These are phyloP conservation scores for Tranzscheliella williamsii DNA, from an alignment of 1,284 basidiomycete genomes.

Conservation along the genomic window DNA sequence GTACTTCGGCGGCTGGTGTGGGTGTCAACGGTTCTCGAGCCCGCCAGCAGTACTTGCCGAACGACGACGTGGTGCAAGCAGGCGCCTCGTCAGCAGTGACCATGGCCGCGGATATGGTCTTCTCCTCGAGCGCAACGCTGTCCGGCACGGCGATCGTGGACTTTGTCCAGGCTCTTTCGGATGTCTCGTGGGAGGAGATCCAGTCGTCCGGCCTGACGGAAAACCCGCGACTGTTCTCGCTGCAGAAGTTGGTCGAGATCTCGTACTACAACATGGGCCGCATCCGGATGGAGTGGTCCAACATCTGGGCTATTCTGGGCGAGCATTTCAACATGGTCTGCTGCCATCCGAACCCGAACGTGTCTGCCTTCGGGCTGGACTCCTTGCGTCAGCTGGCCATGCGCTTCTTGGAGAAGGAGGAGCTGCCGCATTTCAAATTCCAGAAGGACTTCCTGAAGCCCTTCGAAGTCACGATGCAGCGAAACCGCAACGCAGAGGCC, in stretches of 20 bases:
- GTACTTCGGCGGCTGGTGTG: conserved; percentile 3
- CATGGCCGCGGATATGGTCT: conserved; percentile 98
- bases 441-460: conserved; percentile 99
- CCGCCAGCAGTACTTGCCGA: conserved; percentile 63
- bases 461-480: conserved; percentile 96
- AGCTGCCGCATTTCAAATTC: conserved; percentile 96
- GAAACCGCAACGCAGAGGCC: conserved; percentile 91
- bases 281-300: conserved; percentile 97
- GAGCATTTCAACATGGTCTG: conserved; percentile 99
- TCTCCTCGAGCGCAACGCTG: conserved; percentile 89
- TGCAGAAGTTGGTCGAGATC: conserved; percentile 98
- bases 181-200: conserved; percentile 99
- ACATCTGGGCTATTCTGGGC: conserved; percentile 95
- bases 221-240: conserved; percentile 90
- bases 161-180: conserved; percentile 92
- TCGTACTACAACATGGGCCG: conserved; percentile 99
- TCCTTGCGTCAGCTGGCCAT: conserved; percentile 96
- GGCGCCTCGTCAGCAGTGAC: conserved; percentile 97
- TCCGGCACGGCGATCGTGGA: conserved; percentile 96
- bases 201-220: conserved; percentile 87
- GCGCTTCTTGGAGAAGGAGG: conserved; percentile 98
- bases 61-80: conserved; percentile 93
- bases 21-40: conserved; percentile 6
- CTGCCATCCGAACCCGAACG: conserved; percentile 95
- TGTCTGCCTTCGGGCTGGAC: conserved; percentile 95